Conservation (phyloP, 331 rosid species). For the Acacia concinna region DNA sequence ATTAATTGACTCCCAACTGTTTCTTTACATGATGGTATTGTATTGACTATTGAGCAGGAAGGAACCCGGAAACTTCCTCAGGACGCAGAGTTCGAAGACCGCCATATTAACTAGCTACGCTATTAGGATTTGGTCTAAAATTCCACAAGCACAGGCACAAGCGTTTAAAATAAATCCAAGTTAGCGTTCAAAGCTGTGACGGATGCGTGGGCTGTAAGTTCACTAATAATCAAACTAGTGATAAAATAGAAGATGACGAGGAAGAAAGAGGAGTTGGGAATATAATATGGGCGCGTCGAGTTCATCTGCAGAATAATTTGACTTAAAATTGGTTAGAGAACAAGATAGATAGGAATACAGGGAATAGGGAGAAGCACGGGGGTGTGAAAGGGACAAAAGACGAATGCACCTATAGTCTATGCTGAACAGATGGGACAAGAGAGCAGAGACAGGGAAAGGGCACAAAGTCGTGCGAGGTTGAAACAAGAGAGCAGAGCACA, state of each 20-base stretch:
- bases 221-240: neutral
- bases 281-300: neutral
- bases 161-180: constrained; percentile 5
- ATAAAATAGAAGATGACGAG: constrained; percentile 1
- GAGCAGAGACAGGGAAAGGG: neutral
- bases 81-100: constrained; percentile 12
- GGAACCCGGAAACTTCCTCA: constrained; percentile 33
- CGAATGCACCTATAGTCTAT: no score
- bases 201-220: constrained; percentile 32
- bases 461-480: neutral
- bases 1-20: neutral
- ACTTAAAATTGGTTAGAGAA: neutral
- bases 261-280: constrained; percentile 30
- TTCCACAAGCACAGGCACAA: no score
- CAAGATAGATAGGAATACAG: neutral
- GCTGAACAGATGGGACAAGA: neutral
- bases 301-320: neutral
- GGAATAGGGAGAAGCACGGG: no score
- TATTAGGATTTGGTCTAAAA: neutral
- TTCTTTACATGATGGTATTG: neutral
- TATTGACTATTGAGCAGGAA: neutral
- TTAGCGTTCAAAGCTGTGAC: constrained; percentile 26
- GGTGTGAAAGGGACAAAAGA: neutral
- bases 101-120: neutral
- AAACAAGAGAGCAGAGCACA: neutral